Evolutionary conservation across 116 monocot genomes (phyloP).

Genomic region (Papilionanthe hybrid): DNA sequence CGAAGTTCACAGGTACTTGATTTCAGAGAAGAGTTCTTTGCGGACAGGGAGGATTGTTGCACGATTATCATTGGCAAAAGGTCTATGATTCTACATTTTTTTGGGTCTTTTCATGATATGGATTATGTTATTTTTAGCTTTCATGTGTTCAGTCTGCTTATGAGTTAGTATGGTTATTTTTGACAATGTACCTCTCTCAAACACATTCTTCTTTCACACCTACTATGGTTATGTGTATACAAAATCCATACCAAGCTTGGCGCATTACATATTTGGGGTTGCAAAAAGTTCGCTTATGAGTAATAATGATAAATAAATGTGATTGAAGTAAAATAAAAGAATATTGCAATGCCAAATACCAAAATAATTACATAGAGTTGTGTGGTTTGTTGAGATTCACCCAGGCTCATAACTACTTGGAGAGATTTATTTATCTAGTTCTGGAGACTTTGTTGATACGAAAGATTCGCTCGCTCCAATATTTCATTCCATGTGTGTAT

Average conservation of each 20-base stretch:
- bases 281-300: neutral
- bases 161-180: neutral
- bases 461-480: no score
- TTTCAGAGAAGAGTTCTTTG: neutral
- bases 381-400: no score
- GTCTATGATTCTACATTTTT: neutral
- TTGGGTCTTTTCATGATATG: neutral
- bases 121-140: neutral
- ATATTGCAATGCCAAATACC: no score
- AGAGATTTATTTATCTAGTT: no score
- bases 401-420: no score
- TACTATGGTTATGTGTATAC: neutral
- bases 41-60: neutral
- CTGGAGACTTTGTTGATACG: no score
- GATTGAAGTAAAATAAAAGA: neutral
- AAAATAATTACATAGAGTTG: no score
- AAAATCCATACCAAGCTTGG: neutral
- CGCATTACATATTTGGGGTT: no score
- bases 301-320: neutral
- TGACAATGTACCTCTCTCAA: neutral
- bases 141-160: neutral
- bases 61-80: neutral
- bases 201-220: neutral
- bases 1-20: slow-evolving; percentile 51
- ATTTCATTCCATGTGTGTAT: no score